Conservation (phyloP, 2,329 filamentous ascomycete genomes). For the Monilinia aucupariae region DNA sequence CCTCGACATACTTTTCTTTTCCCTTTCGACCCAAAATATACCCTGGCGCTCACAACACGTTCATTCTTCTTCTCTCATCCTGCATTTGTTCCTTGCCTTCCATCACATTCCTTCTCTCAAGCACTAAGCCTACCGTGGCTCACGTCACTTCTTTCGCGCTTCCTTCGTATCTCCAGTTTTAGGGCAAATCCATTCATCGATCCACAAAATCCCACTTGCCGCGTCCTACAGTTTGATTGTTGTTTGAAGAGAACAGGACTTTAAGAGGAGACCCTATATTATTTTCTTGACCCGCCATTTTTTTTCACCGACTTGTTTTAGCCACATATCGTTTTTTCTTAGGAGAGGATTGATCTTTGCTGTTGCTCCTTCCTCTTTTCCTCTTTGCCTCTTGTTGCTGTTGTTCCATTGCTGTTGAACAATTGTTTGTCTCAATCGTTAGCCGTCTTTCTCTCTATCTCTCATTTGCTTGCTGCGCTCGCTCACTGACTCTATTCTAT, state of each 20-base stretch:
- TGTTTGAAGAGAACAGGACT: constrained; percentile 9
- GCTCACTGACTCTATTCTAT: not conserved
- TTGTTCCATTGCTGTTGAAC: not conserved
- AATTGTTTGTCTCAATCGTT: constrained; percentile 4
- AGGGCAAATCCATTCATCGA: constrained; percentile 8
- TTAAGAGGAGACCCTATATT: not conserved
- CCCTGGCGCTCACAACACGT: not conserved
- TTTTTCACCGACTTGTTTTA: constrained; percentile 9
- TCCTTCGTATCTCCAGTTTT: constrained; percentile 5
- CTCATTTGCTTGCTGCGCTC: constrained; percentile 8
- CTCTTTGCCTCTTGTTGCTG: not conserved
- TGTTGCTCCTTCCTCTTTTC: constrained; percentile 3
- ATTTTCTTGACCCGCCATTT: constrained; percentile 8
- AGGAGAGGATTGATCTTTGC: constrained; percentile 4
- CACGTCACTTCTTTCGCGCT: constrained; percentile 11
- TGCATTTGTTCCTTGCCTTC: not conserved
- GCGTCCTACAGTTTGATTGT: constrained; percentile 7
- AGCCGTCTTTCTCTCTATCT: constrained; percentile 2
- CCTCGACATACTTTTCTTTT: not conserved
- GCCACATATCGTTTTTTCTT: not conserved
- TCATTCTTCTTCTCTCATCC: not conserved
- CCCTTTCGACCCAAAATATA: constrained; percentile 2
- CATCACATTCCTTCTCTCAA: not conserved
- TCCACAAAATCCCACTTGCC: constrained; percentile 11
- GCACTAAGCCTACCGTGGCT: not conserved